Base-by-base conservation (phyloP, 495 filamentous ascomycete genomes). In the Penicillium lividum region DNA sequence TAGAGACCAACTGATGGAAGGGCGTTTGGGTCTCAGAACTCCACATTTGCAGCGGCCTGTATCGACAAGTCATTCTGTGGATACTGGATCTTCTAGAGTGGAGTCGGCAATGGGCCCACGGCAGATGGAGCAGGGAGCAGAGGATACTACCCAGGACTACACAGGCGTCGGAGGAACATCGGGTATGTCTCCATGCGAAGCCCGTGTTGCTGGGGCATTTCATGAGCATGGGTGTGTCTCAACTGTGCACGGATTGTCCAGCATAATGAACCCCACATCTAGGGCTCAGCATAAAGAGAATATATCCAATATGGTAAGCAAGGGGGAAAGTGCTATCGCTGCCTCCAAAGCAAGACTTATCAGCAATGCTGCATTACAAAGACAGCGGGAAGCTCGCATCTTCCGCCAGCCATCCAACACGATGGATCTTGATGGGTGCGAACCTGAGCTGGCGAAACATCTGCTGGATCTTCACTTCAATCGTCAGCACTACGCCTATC, bases 401-500 rank as follows among this genome's bases (percentile, higher is more conserved):
- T 9, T 48, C 51, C 49, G 40, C 13, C 42, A 27, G 6, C 56
- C 52, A 5, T 36, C 43, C n/a, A 15, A 36, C 7, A 36, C 44
- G 16, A 59, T 71, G n/a, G 70, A 75, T 50, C 66, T 76, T 27
- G 73, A 74, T 59, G 72, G 68, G 18, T 36, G 71, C 10, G 56
- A 64, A 1, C 55, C 57, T 18, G 68, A 72, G 4, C 51, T 73
- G 11, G 73, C 60, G 16, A 57, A 63, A 52, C 71, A 77, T 51
- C 64, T 75, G 0, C 47, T 77, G 3, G 52, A 65, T 22, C 49
- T 74, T 15, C 65, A 73, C 52, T 75, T 65, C 65, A 77, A 69
- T 51, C 63, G 64, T 1, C 66, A 66, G 36, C 65, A 64, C 51
- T 34, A 50, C 8, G 54, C 58, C 0, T 63, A 56, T 52, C 53